Percentiles rank a stretch among this genome's conserved stretches.
These are phyloP conservation scores for Boletales sp. DNA, from an alignment of 768 basidiomycete genomes.

Conservation along the genomic window DNA sequence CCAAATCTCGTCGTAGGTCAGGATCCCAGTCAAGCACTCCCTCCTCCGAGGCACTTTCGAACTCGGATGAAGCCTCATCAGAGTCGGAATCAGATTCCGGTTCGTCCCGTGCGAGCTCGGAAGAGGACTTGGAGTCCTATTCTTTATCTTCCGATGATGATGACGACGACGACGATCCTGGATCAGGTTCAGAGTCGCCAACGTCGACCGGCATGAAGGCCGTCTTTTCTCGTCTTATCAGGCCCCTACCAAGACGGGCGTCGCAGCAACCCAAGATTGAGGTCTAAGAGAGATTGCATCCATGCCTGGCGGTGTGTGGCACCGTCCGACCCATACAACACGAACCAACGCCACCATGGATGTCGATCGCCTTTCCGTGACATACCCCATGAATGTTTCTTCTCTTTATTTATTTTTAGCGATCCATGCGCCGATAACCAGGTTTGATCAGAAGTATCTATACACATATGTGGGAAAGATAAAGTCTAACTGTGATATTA, in stretches of 20 bases:
- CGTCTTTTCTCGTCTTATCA: conserved; percentile 43
- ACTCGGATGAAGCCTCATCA: conserved; percentile 6
- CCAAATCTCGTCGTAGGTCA: conserved; percentile 19
- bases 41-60: conserved; percentile 7
- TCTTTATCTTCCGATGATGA: conserved; percentile 6
- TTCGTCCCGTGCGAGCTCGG: conserved; percentile 4
- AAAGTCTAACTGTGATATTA: not conserved
- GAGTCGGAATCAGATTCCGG: conserved; percentile 13
- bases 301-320: not conserved
- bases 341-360: not conserved
- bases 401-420: too few species aligned
- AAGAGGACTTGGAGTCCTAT: conserved; percentile 8
- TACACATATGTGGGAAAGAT: too few species aligned
- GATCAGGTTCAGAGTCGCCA: conserved; percentile 9
- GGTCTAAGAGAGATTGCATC: not conserved
- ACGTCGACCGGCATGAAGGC: conserved; percentile 34
- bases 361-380: not conserved
- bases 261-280: conserved; percentile 26
- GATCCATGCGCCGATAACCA: too few species aligned
- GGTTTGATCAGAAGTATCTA: too few species aligned
- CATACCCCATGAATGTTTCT: not conserved
- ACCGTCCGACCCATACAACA: not conserved
- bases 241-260: conserved; percentile 45
- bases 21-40: conserved; percentile 10
- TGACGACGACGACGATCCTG: conserved; percentile 3